phyloP scores from a whole-genome alignment of 306 rosid genomes.

The Cucurbita maxima region DNA sequence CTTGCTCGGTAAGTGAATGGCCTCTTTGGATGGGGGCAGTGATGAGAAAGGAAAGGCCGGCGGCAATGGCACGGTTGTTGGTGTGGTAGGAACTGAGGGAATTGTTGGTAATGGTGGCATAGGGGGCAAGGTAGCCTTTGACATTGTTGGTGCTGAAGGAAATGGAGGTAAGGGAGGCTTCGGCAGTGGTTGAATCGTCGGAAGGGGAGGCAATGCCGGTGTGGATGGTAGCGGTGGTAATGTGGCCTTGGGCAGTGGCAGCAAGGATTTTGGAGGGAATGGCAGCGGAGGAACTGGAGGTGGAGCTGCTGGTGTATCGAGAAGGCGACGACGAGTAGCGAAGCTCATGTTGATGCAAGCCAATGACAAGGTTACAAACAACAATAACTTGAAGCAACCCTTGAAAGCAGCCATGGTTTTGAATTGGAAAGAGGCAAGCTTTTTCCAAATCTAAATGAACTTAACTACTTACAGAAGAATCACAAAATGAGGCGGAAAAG shows the following conservation, averaged over 20 bases:
- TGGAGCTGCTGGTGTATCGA: conserved; percentile 15
- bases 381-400: not conserved
- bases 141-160: not conserved
- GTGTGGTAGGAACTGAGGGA: conserved; percentile 11
- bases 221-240: conserved; percentile 13
- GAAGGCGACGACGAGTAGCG: conserved; percentile 13
- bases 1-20: no score
- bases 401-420: conserved; percentile 9
- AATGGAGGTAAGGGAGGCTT: not conserved
- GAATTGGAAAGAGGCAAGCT: not conserved
- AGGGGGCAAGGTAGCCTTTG: not conserved
- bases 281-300: conserved; percentile 11
- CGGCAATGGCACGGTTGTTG: conserved; percentile 2
- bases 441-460: not conserved
- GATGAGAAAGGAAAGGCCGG: conserved; percentile 5
- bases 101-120: conserved; percentile 7
- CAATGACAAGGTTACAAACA: conserved; percentile 8
- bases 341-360: conserved; percentile 11
- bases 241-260: conserved; percentile 6
- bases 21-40: conserved; percentile 12
- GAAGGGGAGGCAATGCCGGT: not conserved
- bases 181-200: not conserved
- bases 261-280: conserved; percentile 16
- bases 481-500: not conserved
- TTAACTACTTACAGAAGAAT: not conserved